Conservation (phyloP, 1,139 yeast genomes). For the Geotrichum fermentans region DNA sequence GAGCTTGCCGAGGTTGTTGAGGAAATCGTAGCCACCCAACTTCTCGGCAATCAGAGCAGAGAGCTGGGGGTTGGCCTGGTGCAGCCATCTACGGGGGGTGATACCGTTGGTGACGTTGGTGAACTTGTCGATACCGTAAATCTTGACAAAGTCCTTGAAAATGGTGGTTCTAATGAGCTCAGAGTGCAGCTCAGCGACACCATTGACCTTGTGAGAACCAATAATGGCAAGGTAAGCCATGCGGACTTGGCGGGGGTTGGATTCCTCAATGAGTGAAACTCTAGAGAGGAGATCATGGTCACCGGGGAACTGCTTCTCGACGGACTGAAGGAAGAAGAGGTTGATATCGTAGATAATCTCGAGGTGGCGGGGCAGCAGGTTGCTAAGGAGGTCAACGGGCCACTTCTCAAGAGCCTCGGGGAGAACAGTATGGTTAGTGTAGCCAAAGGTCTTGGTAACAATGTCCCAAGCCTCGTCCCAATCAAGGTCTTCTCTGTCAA, state of each 20-base stretch:
- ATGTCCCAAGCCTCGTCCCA: slow-evolving; percentile 88
- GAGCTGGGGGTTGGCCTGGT: slow-evolving; percentile 84
- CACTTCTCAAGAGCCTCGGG: slow-evolving; percentile 93
- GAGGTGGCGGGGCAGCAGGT: slow-evolving; percentile 82
- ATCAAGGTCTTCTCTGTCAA: slow-evolving; percentile 72
- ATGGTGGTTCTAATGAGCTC: slow-evolving; percentile 85
- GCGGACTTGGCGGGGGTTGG: slow-evolving; percentile 71
- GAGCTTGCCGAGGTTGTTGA: slow-evolving; percentile 64
- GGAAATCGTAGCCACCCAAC: slow-evolving; percentile 63
- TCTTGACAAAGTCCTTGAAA: slow-evolving; percentile 80
- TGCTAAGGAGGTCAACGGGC: slow-evolving; percentile 79
- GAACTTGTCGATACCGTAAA: slow-evolving; percentile 77
- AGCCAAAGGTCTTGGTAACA: slow-evolving; percentile 77
- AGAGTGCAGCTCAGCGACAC: slow-evolving; percentile 93
- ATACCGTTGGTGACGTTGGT: slow-evolving; percentile 93
- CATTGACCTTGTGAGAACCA: slow-evolving; percentile 91
- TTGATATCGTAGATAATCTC: slow-evolving; percentile 88
- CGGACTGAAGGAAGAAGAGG: slow-evolving; percentile 68
- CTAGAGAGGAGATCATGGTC: slow-evolving; percentile 57
- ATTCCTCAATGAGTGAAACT: slow-evolving; percentile 84
- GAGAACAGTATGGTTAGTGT: slow-evolving; percentile 93
- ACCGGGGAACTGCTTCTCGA: slow-evolving; percentile 68
- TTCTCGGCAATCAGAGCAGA: slow-evolving; percentile 67
- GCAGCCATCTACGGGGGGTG: slow-evolving; percentile 95
- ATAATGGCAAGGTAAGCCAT: slow-evolving; percentile 91